Base-by-base conservation (phyloP, 176 grass and related monocot genomes). In the Carex kokanica region DNA sequence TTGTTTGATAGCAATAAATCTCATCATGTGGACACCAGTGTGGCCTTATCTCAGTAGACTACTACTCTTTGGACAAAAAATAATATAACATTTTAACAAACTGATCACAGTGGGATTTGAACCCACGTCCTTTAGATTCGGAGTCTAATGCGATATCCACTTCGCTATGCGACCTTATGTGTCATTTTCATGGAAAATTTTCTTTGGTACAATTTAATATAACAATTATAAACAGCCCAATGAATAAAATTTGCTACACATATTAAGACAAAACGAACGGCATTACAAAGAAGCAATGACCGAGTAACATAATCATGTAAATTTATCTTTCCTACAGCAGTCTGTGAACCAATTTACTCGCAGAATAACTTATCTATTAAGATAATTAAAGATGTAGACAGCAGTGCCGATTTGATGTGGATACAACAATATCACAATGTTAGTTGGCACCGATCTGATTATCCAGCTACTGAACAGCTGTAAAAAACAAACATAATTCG, bases 141-240 rank as follows among this genome's bases (percentile, higher is more conserved):
- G 95, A 97, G 90, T 94, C 92, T 92, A 97, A 94, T 88, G 92
- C 94, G 90, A 97, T 97, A 97, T 94, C 94, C 94, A 91, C 94
- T 97, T 90, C 88, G 90, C 88, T 97, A 97, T 94, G 93, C 91
- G 95, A 97, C 17, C 92, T 4, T 57, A 78, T 32, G 31, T 92
- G 86, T 47, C 34, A 83, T 66, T 49, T 5, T 36, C 0, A 43
- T 56, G 25, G 15, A 31, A 56, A 78, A 52, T 32, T 16, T 4
- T 9, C 14, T 32, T 0, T 18, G 34, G 15, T 31, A 27, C 49
- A 78, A n/a, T 56, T 5, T 32, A 4, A 16, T 6, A 18, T 55
- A 18, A 78, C 73, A 77, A 55, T 69, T 16, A 55, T 21, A 13
- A 31, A 0, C 23, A 16, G 47, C 10, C 6, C 20, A 29, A 8